Evolutionary conservation across 495 filamentous ascomycete species (phyloP).

Genomic region (Podospora fimiseda): DNA sequence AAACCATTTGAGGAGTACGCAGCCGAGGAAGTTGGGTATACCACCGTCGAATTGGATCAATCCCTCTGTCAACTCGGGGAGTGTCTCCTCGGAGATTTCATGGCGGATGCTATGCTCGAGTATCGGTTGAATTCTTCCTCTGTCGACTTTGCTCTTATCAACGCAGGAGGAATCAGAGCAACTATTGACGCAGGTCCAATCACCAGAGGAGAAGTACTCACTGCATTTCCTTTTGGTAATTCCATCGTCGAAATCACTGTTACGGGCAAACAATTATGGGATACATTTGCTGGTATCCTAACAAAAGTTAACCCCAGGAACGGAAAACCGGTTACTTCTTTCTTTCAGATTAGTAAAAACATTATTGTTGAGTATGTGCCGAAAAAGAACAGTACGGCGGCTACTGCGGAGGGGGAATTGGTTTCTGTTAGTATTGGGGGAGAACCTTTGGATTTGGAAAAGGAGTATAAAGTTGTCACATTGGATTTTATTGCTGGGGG

Average conservation of each 20-base stretch:
- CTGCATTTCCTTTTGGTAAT: constrained; percentile 53
- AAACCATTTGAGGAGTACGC: constrained; percentile 47
- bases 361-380: constrained; percentile 41
- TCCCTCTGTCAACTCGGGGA: constrained; percentile 44
- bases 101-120: constrained; percentile 46
- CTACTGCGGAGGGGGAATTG: constrained; percentile 17
- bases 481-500: constrained; percentile 50
- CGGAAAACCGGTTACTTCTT: constrained; percentile 40
- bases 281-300: constrained; percentile 44
- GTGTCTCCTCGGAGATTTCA: constrained; percentile 48
- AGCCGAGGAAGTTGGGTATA: constrained; percentile 40
- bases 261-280: constrained; percentile 43
- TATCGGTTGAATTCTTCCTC: constrained; percentile 38
- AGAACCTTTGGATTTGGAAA: constrained; percentile 27
- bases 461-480: constrained; percentile 46
- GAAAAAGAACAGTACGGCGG: constrained; percentile 19
- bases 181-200: constrained; percentile 47
- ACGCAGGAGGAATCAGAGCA: constrained; percentile 52
- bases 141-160: constrained; percentile 43
- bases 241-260: constrained; percentile 43
- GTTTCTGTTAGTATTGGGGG: constrained; percentile 38
- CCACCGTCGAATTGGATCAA: constrained; percentile 44
- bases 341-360: constrained; percentile 45
- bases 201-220: constrained; percentile 50
- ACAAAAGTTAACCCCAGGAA: constrained; percentile 41